Evolutionary conservation across 306 rosid genomes (phyloP), one percentile per base, ranked within the genome.

Genomic region (Alnus rubra): DNA sequence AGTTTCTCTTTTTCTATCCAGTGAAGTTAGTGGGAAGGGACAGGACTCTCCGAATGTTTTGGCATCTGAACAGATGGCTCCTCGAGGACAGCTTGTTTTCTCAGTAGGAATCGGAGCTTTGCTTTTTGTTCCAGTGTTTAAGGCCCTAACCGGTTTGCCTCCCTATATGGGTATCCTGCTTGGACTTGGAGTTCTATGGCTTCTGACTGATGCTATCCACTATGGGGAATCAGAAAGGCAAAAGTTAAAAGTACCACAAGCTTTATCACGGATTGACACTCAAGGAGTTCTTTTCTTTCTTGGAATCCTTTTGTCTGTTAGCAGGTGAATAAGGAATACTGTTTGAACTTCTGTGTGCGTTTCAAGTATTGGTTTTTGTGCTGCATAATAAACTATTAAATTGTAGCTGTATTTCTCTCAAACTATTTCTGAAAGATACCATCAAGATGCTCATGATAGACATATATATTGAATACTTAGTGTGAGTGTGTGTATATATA

Each of bases 201-300:
- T 95, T 84, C 89, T 95, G 50, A 95, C 97, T 13, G 98, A 95
- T 84, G 98, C 98, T n/a, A 95, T 95, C 78, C 98, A 95, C 83
- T 91, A 79, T 58, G 98, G 98, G 19, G 98, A 92, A 88, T 89
- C 98, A 31, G 97, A 92, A 89, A 83, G 98, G 76, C 92, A 95
- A 84, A 91, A 58, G 89, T 89, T 95, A 74, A 92, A 92, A 85
- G 98, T 95, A 49, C 98, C 98, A 35, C 98, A 92, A 64, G 98
- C 98, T 78, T 87, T 92, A 56, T 95, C 98, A 68, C 86, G 96
- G 78, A 95, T 95, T 70, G 98, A 95, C 83, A 91, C 98, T 73
- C 98, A 95, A 84, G 98, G 94, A 84, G 94, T 79, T 31, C 88
- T 95, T 55, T 95, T 95, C 84, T 95, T 95, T 89, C 97, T 92